A percentile compares a stretch with the other conserved stretches of the same genome.
Conservation (phyloP, 495 filamentous ascomycete species). For the Penicillium angulare region DNA sequence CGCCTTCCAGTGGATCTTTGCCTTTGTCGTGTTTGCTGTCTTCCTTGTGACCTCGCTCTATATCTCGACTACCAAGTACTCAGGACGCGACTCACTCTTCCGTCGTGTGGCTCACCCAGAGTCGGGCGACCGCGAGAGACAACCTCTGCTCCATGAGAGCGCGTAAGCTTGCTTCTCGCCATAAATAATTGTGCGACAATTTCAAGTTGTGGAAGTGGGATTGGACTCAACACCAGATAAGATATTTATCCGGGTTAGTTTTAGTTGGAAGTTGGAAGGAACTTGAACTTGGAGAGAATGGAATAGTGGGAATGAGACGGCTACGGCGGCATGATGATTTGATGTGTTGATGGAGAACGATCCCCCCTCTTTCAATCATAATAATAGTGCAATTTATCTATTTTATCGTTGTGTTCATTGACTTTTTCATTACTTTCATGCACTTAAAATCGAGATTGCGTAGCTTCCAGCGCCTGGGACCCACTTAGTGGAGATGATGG, state of each 20-base stretch:
- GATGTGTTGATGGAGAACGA: background rate
- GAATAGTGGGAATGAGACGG: background rate
- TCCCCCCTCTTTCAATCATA: background rate
- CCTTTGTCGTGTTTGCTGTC: constrained; percentile 75
- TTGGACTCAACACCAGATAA: too few relatives aligned
- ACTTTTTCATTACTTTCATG: background rate
- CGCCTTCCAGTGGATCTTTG: constrained; percentile 88
- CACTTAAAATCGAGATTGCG: background rate
- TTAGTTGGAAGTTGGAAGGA: background rate
- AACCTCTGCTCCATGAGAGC: constrained; percentile 41
- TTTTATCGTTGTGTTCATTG: background rate
- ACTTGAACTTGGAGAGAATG: background rate
- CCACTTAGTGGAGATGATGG: background rate
- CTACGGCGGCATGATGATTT: background rate
- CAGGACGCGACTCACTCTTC: constrained; percentile 51
- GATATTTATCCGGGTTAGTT: background rate
- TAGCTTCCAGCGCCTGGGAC: background rate
- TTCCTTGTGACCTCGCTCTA: constrained; percentile 64
- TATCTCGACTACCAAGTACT: constrained; percentile 62
- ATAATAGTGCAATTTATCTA: background rate
- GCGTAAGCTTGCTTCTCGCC: background rate
- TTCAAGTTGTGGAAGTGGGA: too few relatives aligned
- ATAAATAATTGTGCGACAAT: background rate
- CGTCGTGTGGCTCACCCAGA: constrained; percentile 35
- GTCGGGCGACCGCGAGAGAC: constrained; percentile 37